Percentiles rank a stretch among this genome's conserved stretches.
These are phyloP conservation scores for Yarrowia sp. DNA, from an alignment of 805 yeast genomes.

Conservation along the genomic window DNA sequence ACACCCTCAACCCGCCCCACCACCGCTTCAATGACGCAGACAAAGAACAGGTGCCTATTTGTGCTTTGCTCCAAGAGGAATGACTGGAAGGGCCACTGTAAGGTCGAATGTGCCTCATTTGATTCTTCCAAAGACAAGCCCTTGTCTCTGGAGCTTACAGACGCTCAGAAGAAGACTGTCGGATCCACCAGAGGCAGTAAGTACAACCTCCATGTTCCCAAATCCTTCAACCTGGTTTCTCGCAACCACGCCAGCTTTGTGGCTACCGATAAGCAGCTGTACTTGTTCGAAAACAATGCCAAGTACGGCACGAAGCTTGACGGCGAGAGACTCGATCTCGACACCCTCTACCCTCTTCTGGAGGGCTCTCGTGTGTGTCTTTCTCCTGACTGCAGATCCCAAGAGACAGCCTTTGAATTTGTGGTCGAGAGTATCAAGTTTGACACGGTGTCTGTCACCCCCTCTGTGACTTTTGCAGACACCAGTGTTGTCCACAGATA, in stretches of 20 bases:
- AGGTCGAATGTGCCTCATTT: not conserved
- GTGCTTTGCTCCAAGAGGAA: not conserved
- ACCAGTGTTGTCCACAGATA: not conserved
- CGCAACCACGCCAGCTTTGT: slow-evolving; percentile 13
- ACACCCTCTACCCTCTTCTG: not conserved
- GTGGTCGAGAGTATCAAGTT: not conserved
- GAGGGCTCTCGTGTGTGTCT: slow-evolving; percentile 4
- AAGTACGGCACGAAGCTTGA: slow-evolving; percentile 24
- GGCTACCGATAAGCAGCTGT: slow-evolving; percentile 13
- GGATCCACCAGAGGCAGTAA: not conserved
- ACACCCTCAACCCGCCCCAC: not conserved
- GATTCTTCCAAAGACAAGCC: not conserved
- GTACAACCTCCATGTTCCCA: slow-evolving; percentile 19
- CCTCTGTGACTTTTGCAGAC: not conserved
- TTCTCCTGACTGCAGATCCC: slow-evolving; percentile 1
- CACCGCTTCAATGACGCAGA: not conserved
- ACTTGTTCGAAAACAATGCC: slow-evolving; percentile 12
- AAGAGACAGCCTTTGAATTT: slow-evolving; percentile 6
- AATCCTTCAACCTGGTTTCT: slow-evolving; percentile 1
- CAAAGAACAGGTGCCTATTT: not conserved
- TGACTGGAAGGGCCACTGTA: not conserved
- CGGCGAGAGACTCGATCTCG: not conserved
- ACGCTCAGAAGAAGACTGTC: not conserved
- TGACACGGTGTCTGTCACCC: not conserved
- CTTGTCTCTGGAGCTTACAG: not conserved